A percentile compares a stretch with the other conserved stretches of the same genome.
Evolutionary conservation across 805 yeast species (phyloP).

Genomic region (Starmerella davenportii): DNA sequence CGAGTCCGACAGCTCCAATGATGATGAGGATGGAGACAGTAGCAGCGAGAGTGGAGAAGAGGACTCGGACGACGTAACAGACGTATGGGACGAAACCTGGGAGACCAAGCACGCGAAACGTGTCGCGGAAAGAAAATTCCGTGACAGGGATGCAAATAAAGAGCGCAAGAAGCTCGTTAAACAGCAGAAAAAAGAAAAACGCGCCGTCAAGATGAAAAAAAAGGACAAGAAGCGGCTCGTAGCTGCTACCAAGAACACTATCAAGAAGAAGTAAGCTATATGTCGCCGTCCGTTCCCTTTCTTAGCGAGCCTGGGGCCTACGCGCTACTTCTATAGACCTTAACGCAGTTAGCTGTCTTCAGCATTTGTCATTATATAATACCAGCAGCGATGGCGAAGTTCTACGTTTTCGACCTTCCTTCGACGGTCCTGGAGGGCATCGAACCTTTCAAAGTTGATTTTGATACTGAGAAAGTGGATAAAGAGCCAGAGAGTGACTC

Average conservation of each 20-base stretch:
- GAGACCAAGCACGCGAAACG: conserved; percentile 22
- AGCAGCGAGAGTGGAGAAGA: conserved; percentile 22
- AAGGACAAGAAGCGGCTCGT: conserved; percentile 62
- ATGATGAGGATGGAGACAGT: conserved; percentile 13
- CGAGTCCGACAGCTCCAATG: conserved; percentile 16
- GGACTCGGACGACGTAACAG: conserved; percentile 24
- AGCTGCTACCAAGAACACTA: conserved; percentile 29
- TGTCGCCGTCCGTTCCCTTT: no score
- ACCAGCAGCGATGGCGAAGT: conserved; percentile 5
- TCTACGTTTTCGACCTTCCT: conserved; percentile 15
- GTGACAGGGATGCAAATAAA: conserved; percentile 63
- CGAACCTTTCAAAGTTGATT: conserved; percentile 17
- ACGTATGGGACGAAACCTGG: conserved; percentile 27
- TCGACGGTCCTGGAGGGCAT: conserved; percentile 14
- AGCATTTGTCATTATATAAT: neutral
- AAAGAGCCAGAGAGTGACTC: conserved; percentile 9
- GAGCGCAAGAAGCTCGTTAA: conserved; percentile 60
- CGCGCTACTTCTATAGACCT: no score
- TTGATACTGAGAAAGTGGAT: conserved; percentile 7
- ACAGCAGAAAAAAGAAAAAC: conserved; percentile 57
- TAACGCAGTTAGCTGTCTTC: no score
- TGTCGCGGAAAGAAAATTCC: conserved; percentile 54
- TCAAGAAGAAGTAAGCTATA: conserved; percentile 4
- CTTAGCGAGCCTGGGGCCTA: no score
- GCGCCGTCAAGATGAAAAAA: conserved; percentile 69